Evolutionary conservation across 2,329 filamentous ascomycete genomes (phyloP), one percentile per base, ranked within the genome.

Genomic region (Emericellopsis cladophorae): DNA sequence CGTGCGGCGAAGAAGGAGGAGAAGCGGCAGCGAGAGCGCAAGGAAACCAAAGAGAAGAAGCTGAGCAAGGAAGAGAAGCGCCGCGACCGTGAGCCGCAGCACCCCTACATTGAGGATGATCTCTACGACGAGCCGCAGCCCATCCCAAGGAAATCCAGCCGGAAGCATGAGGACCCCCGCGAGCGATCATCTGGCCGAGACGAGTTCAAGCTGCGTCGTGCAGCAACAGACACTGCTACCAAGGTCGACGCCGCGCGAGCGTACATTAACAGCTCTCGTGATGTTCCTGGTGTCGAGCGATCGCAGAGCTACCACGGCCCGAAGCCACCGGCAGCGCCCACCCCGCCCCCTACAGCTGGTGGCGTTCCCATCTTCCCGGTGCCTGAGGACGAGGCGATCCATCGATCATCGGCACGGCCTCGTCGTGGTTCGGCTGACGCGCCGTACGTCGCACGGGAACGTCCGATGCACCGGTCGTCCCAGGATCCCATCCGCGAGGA

Each of bases 31-130:
- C 46, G 46, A 18, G 56, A 63, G 34, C 61, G 64, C 54, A 48
- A 51, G 39, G 53, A 53, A 24, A 56, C 61, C 18, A 65, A 64
- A 50, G 62, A 64, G 3, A 53, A 56, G 21, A 61, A 56, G 47
- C 54, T 56, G 16, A 57, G 60, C 3, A 42, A 51, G 0, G 61
- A 64, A 38, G 58, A 61, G 12, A 65, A 64, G 53, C 46, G 44
- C 44, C 41, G 43, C 16, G 46, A 62, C 21, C 51, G 46, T 32
- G 35, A 39, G 18, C 18, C 18, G 18, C 18, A 21, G 21, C 41
- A 56, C 23, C 50, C 54, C 5, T 62, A 62, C 32, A 54, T 59
- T n/a, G 62, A 64, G 43, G 43, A 47, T 1, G 55, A 51, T 12
- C 55, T 58, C 2, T 59, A 59, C 2, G 59, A 61, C 1, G 45